These are phyloP conservation scores for Cymodocea nodosa DNA, from an alignment of 116 monocot species.

Conservation along the genomic window DNA sequence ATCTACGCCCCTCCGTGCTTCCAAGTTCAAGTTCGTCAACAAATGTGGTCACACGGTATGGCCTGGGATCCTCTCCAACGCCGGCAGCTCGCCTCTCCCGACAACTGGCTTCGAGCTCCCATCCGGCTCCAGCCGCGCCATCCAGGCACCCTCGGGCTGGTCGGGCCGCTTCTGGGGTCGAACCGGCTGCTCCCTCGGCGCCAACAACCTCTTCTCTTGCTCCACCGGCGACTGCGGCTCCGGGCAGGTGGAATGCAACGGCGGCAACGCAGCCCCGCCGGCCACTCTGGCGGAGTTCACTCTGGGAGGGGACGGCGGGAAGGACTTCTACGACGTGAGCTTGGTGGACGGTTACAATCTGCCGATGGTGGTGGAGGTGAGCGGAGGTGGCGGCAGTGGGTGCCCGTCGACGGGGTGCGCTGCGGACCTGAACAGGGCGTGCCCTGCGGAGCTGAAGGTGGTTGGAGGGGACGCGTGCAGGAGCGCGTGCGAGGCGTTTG, in stretches of 20 bases:
- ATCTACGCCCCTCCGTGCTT: background rate
- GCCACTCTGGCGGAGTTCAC: slow-evolving; percentile 53
- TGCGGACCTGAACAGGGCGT: slow-evolving; percentile 35
- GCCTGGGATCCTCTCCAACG: slow-evolving; percentile 36
- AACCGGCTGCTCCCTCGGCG: slow-evolving; percentile 23
- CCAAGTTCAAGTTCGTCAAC: slow-evolving; percentile 35
- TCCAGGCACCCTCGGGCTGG: slow-evolving; percentile 33
- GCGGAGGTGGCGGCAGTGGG: slow-evolving; percentile 4
- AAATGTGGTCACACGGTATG: slow-evolving; percentile 15
- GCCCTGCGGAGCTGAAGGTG: slow-evolving; percentile 39
- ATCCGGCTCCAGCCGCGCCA: slow-evolving; percentile 11
- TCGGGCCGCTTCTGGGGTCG: slow-evolving; percentile 46
- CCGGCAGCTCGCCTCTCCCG: slow-evolving; percentile 24
- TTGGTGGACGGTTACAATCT: slow-evolving; percentile 84
- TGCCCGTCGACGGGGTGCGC: slow-evolving; percentile 46
- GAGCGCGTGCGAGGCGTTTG: slow-evolving; percentile 79
- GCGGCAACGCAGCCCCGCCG: slow-evolving; percentile 9
- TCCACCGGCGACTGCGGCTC: slow-evolving; percentile 43
- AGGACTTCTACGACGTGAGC: slow-evolving; percentile 93
- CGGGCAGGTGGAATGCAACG: slow-evolving; percentile 9
- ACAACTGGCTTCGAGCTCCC: slow-evolving; percentile 41
- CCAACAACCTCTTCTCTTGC: slow-evolving; percentile 17
- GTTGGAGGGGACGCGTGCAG: slow-evolving; percentile 22
- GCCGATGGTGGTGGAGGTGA: slow-evolving; percentile 25
- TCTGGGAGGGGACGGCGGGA: slow-evolving; percentile 22